Evolutionary conservation across 805 yeast genomes (phyloP), one percentile per base, ranked within the genome.

Genomic region (Candida easanensis): DNA sequence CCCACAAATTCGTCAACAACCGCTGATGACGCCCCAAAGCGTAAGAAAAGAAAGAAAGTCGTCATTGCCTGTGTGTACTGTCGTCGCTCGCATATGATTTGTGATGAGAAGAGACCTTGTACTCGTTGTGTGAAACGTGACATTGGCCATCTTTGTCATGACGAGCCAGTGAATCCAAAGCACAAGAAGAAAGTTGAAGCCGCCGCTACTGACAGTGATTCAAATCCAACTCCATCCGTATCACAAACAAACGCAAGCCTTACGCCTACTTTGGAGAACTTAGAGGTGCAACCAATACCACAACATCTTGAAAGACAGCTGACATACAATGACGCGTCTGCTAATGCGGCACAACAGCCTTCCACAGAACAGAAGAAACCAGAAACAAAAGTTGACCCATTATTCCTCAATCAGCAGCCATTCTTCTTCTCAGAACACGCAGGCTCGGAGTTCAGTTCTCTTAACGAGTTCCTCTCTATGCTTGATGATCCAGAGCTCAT

Each of bases 81-180:
- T 61, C 77, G 97, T 31, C 70, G 98, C 42, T 87, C 96, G 0
- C 98, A 90, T 62, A 87, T 90, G 90, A 85, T 88, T 23, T 90
- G 98, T 65, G 96, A 89, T 61, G 84, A 81, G 33, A 88, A 55
- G 80, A 73, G 66, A 49, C 82, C 93, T 6, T 87, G 96, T 57
- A 76, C 80, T 39, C 71, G 97, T 33, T 90, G 98, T 64, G 71
- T 90, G 9, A 87, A 85, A 62, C 70, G 97, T 52, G 86, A 86
- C 31, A 91, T 90, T 36, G 90, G 93, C 4, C 96, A 89, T 63
- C 64, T 90, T 23, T 90, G 98, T 57, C 61, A 56, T 35, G 62
- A 58, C 39, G 60, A 58, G 33, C 62, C 62, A 0, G 58, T 55
- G 3, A 50, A 52, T 8, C 54, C 53, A 21, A 51, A 49, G 32